Evolutionary conservation across 1,284 basidiomycete genomes (phyloP).

Genomic region (Rhodotorula sp.): DNA sequence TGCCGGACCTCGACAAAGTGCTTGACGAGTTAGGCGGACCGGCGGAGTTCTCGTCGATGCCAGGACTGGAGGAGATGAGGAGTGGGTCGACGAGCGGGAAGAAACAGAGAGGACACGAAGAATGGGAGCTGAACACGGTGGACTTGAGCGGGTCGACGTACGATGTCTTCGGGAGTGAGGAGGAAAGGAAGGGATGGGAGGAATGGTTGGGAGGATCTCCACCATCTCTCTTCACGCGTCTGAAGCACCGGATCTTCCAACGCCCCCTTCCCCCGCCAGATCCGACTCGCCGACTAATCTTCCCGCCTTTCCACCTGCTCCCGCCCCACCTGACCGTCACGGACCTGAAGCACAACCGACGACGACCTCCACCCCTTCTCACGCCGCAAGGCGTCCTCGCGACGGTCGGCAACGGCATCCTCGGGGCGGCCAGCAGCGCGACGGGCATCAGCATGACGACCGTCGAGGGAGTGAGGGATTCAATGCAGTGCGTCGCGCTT

Average conservation of each 20-base stretch:
- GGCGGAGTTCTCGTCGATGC: constrained; percentile 16
- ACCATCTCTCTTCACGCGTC: not conserved
- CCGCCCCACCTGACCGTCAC: constrained; percentile 38
- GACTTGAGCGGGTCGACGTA: constrained; percentile 3
- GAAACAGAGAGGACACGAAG: constrained; percentile 8
- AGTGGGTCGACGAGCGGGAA: not conserved
- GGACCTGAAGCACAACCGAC: constrained; percentile 40
- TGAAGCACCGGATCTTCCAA: not conserved
- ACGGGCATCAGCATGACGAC: constrained; percentile 30
- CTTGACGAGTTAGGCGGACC: constrained; percentile 34
- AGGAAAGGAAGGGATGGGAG: constrained; percentile 34
- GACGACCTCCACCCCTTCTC: constrained; percentile 18
- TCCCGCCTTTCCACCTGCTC: constrained; percentile 43
- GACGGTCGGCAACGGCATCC: constrained; percentile 1
- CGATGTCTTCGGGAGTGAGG: constrained; percentile 12
- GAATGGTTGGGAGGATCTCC: constrained; percentile 24
- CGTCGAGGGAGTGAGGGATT: constrained; percentile 32
- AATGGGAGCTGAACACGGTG: constrained; percentile 15
- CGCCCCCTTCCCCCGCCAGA: constrained; percentile 2
- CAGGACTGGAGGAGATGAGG: not conserved
- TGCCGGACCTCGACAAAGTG: constrained; percentile 46
- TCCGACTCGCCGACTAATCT: constrained; percentile 25
- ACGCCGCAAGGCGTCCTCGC: not conserved
- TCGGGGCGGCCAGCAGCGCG: constrained; percentile 13
- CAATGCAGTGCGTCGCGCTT: constrained; percentile 30